Conservation (phyloP, 169 alveolate species). For the Plasmodium sp. region DNA sequence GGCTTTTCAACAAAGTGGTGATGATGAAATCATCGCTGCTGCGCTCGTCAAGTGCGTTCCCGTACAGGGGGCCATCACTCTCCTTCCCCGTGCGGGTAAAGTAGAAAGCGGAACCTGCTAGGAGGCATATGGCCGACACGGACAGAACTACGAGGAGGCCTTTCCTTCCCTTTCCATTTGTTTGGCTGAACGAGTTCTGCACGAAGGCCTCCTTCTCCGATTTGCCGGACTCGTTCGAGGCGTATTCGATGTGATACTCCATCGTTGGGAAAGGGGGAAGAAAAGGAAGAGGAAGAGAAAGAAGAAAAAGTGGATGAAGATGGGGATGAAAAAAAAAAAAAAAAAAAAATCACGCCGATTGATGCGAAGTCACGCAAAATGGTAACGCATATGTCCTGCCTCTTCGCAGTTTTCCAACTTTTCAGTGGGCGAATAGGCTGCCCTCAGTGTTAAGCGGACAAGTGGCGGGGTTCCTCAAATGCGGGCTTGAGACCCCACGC, state of each 20-base stretch:
- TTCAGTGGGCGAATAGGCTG: not conserved
- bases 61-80: not conserved
- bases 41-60: not conserved
- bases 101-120: not conserved
- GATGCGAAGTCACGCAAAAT: not conserved
- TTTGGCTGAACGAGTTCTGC: not conserved
- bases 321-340: not conserved
- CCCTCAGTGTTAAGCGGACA: not conserved
- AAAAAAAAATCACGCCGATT: not conserved
- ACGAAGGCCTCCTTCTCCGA: conserved; percentile 36
- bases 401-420: too few species aligned
- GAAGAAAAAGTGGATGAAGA: not conserved
- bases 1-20: conserved; percentile 22
- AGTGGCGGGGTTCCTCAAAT: not conserved
- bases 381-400: not conserved
- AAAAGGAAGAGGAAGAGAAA: too few species aligned
- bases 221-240: not conserved
- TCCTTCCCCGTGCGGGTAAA: not conserved
- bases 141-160: not conserved
- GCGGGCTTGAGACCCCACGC: not conserved
- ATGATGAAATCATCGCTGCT: conserved; percentile 31
- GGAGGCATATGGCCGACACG: not conserved
- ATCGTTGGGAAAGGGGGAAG: not conserved
- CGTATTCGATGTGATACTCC: conserved; percentile 42
- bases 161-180: not conserved